A percentile compares a stretch with the other conserved stretches of the same genome.
Evolutionary conservation across 805 yeast species (phyloP).

Genomic region (Myxozyma melibiosi): DNA sequence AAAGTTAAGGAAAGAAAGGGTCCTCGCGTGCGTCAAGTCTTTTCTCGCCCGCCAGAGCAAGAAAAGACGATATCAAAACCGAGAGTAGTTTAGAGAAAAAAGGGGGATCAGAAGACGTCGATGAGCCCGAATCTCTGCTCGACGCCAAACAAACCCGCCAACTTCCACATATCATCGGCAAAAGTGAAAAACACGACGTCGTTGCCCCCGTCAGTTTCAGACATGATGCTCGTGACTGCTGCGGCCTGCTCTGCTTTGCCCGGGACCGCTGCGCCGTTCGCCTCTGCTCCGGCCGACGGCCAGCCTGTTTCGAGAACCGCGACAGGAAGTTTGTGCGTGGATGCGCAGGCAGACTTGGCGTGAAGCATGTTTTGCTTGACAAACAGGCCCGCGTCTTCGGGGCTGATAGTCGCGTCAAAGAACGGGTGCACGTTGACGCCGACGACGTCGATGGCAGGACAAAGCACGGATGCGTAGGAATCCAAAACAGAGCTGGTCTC

Average conservation of each 20-base stretch:
- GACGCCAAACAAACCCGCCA: slow-evolving; percentile 77
- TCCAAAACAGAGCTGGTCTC: slow-evolving; percentile 80
- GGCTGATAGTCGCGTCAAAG: slow-evolving; percentile 64
- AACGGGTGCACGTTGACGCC: slow-evolving; percentile 86
- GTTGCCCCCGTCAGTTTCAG: slow-evolving; percentile 47
- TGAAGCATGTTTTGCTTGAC: slow-evolving; percentile 61
- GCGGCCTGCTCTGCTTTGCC: slow-evolving; percentile 15
- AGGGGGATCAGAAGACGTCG: slow-evolving; percentile 37
- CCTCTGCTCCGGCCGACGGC: slow-evolving; percentile 49
- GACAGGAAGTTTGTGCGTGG: slow-evolving; percentile 38
- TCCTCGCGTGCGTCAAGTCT: too few relatives aligned
- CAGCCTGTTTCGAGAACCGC: slow-evolving; percentile 54
- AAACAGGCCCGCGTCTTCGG: slow-evolving; percentile 70
- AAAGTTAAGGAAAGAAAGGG: not conserved
- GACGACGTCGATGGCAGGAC: slow-evolving; percentile 72
- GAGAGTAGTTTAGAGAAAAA: too few relatives aligned
- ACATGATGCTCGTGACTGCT: slow-evolving; percentile 57
- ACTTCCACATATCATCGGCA: slow-evolving; percentile 81
- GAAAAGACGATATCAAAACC: not conserved
- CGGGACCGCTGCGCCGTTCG: slow-evolving; percentile 49
- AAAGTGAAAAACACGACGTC: slow-evolving; percentile 74
- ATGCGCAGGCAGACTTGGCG: slow-evolving; percentile 49
- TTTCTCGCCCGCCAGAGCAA: too few relatives aligned
- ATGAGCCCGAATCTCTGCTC: slow-evolving; percentile 79
- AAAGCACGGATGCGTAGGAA: slow-evolving; percentile 59